Conservation (phyloP, 169 alveolate species). For the Plasmodium reichenowi region DNA sequence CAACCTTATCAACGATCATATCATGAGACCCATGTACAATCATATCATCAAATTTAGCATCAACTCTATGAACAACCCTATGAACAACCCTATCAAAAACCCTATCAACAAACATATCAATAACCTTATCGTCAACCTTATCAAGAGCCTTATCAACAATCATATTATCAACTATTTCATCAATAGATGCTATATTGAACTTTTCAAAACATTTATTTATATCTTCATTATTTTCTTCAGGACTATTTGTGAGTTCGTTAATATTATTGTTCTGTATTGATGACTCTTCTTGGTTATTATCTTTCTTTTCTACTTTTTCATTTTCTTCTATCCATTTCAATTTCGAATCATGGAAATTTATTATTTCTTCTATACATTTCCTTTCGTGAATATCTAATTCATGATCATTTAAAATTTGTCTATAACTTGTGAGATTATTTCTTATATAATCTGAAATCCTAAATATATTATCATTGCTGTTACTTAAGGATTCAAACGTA, state of each 20-base stretch:
- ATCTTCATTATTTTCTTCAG: conserved; percentile 55
- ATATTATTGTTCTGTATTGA: not conserved
- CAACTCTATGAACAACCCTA: too few species aligned
- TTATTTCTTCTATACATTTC: conserved; percentile 39
- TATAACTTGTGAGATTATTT: conserved; percentile 16
- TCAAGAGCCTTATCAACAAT: not conserved
- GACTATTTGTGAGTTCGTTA: not conserved
- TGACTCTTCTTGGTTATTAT: not conserved
- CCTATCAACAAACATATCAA: too few species aligned
- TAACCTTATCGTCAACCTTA: not conserved
- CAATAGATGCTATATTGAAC: conserved; percentile 4
- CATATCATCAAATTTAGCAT: too few species aligned
- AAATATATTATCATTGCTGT: conserved; percentile 7
- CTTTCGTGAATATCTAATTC: conserved; percentile 51
- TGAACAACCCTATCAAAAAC: too few species aligned
- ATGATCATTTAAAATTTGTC: conserved; percentile 17
- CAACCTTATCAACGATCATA: too few species aligned
- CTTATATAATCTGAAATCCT: conserved; percentile 9
- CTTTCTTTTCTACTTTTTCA: not conserved
- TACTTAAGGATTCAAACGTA: not conserved
- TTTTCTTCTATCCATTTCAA: conserved; percentile 37
- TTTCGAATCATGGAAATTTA: conserved; percentile 18
- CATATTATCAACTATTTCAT: conserved; percentile 1
- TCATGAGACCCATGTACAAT: too few species aligned
- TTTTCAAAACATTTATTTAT: conserved; percentile 36